Evolutionary conservation across 192 early-diverging fungal genomes (phyloP).

Genomic region (Podila epicladia): DNA sequence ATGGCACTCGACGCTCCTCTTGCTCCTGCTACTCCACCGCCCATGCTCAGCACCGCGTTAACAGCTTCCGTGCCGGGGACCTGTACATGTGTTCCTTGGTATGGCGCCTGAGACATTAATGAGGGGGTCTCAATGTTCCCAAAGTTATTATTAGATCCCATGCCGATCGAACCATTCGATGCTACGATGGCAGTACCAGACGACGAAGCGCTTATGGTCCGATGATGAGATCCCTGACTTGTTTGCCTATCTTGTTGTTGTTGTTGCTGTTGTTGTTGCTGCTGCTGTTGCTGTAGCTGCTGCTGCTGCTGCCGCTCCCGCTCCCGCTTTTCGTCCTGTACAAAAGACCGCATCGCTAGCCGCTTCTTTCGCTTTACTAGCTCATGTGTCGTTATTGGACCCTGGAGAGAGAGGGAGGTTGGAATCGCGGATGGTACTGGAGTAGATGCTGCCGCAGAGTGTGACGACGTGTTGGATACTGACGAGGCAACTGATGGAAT

Average conservation of each 20-base stretch:
- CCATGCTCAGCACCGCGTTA: slow-evolving; percentile 21
- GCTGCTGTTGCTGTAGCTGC: slow-evolving; percentile 6
- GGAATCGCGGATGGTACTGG: slow-evolving; percentile 9
- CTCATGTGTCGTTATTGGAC: neutral
- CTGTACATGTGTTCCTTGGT: slow-evolving; percentile 6
- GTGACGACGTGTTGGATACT: neutral
- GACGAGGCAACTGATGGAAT: slow-evolving; percentile 17
- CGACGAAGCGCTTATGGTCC: neutral
- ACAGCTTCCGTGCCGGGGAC: slow-evolving; percentile 16
- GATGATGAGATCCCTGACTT: neutral
- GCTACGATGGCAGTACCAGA: neutral
- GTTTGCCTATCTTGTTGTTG: neutral
- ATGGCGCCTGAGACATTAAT: slow-evolving; percentile 11
- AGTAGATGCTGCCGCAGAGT: neutral
- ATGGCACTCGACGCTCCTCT: neutral
- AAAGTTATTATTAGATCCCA: neutral
- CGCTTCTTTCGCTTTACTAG: too few species aligned
- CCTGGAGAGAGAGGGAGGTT: neutral
- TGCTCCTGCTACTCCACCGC: neutral
- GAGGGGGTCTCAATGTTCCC: slow-evolving; percentile 24
- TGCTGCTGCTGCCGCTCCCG: slow-evolving; percentile 10
- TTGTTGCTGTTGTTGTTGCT: neutral
- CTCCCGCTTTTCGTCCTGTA: too few species aligned
- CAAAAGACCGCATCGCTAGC: too few species aligned
- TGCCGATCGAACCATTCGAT: neutral